Percentiles rank a stretch among this genome's conserved stretches.
These are phyloP conservation scores for Protomyces inouyei DNA, from an alignment of 1,139 yeast genomes.

Conservation along the genomic window DNA sequence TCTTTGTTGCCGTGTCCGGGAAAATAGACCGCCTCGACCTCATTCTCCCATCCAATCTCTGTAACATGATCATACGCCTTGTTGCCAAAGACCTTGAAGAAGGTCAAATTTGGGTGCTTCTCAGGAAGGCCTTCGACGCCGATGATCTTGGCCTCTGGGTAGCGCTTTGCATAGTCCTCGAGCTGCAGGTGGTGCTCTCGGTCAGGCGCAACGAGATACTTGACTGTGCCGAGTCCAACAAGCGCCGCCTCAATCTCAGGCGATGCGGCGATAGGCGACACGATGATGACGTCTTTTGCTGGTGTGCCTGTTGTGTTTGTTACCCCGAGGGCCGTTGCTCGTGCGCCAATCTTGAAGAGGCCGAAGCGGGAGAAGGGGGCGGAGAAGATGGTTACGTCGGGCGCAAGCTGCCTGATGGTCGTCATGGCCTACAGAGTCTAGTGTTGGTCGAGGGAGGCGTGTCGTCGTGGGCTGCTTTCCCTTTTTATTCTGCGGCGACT, in stretches of 20 bases:
- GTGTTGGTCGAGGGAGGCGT: not conserved
- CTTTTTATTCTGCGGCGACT: not conserved
- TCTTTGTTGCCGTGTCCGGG: constrained; percentile 56
- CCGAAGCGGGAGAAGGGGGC: constrained; percentile 39
- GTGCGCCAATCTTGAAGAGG: constrained; percentile 53
- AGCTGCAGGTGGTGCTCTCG: constrained; percentile 40
- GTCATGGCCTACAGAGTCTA: not conserved
- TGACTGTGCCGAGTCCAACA: constrained; percentile 33
- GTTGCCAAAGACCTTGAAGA: constrained; percentile 21
- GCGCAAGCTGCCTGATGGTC: constrained; percentile 10
- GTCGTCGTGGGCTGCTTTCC: not conserved
- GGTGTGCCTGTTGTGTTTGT: constrained; percentile 35
- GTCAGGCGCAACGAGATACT: constrained; percentile 40
- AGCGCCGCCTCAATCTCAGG: constrained; percentile 10
- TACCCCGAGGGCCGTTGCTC: constrained; percentile 51
- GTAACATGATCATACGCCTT: constrained; percentile 10
- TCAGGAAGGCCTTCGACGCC: constrained; percentile 46
- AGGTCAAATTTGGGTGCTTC: constrained; percentile 20
- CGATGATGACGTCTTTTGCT: constrained; percentile 41
- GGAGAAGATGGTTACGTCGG: constrained; percentile 30
- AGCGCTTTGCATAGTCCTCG: constrained; percentile 47
- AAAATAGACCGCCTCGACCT: constrained; percentile 53
- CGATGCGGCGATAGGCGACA: constrained; percentile 54
- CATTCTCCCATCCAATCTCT: constrained; percentile 31
- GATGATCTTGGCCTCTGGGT: constrained; percentile 49